Evolutionary conservation across 768 basidiomycete species (phyloP).

Genomic region (Tricholoma matsutake): DNA sequence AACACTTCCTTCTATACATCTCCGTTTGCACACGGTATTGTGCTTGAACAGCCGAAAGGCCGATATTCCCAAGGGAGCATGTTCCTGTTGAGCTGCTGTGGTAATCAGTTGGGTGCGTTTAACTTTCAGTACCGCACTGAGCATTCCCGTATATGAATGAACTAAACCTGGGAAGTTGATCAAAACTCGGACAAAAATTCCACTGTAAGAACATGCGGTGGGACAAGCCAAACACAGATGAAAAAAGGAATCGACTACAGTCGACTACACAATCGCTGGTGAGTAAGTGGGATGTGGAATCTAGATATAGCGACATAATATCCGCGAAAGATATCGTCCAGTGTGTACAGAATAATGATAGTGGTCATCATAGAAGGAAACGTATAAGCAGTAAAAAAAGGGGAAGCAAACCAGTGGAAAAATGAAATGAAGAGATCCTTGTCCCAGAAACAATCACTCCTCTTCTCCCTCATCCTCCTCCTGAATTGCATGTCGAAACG

Average conservation of each 20-base stretch:
- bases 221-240: neutral
- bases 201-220: neutral
- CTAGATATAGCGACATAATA: conserved; percentile 2
- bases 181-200: too few species aligned
- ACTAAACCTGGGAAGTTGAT: too few species aligned
- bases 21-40: too few species aligned
- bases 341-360: neutral
- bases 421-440: neutral
- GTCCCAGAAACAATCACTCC: conserved; percentile 35
- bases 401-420: neutral
- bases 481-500: conserved; percentile 70
- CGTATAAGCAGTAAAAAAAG: neutral
- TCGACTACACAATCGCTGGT: too few species aligned
- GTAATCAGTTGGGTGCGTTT: too few species aligned
- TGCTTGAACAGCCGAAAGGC: too few species aligned
- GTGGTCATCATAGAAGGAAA: neutral
- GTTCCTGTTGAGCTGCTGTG: too few species aligned
- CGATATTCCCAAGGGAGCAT: too few species aligned
- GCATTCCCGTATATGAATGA: too few species aligned
- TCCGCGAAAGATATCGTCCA: neutral
- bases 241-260: neutral
- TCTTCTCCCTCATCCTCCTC: conserved; percentile 89
- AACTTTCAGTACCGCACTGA: too few species aligned
- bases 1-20: too few species aligned
- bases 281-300: neutral